Conservation (phyloP, 1,284 basidiomycete species). For the Ceratobasidium sp. region DNA sequence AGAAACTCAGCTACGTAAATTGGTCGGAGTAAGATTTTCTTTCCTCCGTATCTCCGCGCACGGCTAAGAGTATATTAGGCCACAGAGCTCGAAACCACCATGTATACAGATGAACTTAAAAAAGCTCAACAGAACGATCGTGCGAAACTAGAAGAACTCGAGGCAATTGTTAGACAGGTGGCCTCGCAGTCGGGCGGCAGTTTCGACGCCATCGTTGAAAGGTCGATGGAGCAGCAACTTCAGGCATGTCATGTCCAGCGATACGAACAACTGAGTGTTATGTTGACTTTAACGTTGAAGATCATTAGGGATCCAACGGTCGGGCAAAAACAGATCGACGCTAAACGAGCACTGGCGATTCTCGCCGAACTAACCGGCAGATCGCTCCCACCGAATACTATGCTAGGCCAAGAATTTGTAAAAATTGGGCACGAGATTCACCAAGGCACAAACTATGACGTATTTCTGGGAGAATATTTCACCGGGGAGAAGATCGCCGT, state of each 20-base stretch:
- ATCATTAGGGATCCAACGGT: constrained; percentile 27
- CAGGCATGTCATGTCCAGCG: not conserved
- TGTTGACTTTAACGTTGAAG: not conserved
- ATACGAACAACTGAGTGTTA: not conserved
- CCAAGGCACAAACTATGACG: constrained; percentile 28
- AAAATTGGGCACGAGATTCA: constrained; percentile 15
- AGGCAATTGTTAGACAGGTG: not conserved
- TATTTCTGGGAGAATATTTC: constrained; percentile 38
- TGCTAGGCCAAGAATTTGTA: constrained; percentile 35
- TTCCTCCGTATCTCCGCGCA: too few relatives aligned
- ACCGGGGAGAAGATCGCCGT: constrained; percentile 37
- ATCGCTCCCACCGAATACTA: constrained; percentile 21
- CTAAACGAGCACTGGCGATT: constrained; percentile 22
- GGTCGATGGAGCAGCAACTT: constrained; percentile 11
- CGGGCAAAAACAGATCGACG: constrained; percentile 23
- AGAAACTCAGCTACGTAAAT: constrained; percentile 3
- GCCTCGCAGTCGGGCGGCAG: not conserved
- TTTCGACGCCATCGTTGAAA: not conserved
- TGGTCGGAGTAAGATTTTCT: not conserved
- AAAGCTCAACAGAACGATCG: constrained; percentile 15
- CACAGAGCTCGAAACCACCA: constrained; percentile 3
- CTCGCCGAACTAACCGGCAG: constrained; percentile 32
- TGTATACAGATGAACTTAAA: constrained; percentile 23
- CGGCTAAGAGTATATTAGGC: not conserved
- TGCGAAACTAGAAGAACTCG: constrained; percentile 12